Conservation (phyloP, 768 basidiomycete genomes). For the Cubamyces sp. region DNA sequence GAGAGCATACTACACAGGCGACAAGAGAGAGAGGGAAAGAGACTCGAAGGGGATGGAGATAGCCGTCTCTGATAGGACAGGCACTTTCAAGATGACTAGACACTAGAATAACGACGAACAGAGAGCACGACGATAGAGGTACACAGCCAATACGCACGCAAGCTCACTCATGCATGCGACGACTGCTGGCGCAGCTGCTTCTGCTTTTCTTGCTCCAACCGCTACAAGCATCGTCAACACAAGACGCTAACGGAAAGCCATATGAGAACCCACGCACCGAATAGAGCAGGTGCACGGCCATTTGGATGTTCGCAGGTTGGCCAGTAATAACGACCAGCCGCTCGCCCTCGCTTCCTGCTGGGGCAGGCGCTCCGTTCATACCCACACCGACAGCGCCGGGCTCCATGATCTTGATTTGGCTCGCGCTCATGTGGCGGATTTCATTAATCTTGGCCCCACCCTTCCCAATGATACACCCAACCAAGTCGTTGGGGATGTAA, state of each 20-base stretch:
- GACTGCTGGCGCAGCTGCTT: slow-evolving; percentile 60
- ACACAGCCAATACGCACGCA: slow-evolving; percentile 1
- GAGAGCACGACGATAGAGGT: slow-evolving; percentile 2
- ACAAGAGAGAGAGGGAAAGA: neutral
- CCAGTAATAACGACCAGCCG: slow-evolving; percentile 96
- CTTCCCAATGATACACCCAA: slow-evolving; percentile 97
- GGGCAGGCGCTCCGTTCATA: slow-evolving; percentile 70
- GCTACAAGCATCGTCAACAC: slow-evolving; percentile 44
- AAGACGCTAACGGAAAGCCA: neutral
- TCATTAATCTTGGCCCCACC: slow-evolving; percentile 99
- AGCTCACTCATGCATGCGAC: slow-evolving; percentile 19
- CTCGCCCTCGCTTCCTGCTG: slow-evolving; percentile 83
- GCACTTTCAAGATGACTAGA: slow-evolving; percentile 1
- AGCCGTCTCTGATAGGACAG: neutral
- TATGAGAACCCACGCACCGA: slow-evolving; percentile 55
- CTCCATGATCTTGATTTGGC: slow-evolving; percentile 98
- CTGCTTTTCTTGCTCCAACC: slow-evolving; percentile 88
- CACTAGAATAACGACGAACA: slow-evolving; percentile 5
- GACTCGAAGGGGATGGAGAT: neutral
- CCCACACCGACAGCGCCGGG: slow-evolving; percentile 80
- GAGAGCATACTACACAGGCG: slow-evolving; percentile 25
- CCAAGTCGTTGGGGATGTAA: slow-evolving; percentile 96
- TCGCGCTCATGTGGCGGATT: slow-evolving; percentile 92
- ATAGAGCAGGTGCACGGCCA: slow-evolving; percentile 91
- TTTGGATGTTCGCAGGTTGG: slow-evolving; percentile 92